phyloP scores from a whole-genome alignment of 305 asterid species.

The Caryopteris hybrid region DNA sequence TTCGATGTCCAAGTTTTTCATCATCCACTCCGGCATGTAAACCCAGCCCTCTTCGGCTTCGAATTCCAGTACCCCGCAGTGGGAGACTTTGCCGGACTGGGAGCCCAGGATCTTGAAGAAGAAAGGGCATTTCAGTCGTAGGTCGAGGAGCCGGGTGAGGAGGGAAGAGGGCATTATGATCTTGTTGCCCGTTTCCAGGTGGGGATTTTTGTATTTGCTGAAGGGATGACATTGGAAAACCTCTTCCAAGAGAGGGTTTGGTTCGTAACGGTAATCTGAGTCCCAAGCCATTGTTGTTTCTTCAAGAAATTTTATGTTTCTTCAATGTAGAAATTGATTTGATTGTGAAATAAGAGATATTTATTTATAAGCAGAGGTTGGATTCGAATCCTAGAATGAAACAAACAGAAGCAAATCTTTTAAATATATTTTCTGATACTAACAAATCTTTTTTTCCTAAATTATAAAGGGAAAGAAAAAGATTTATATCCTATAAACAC shows the following conservation, averaged over 20 bases:
- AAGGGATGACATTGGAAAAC: not conserved
- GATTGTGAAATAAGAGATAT: too few relatives aligned
- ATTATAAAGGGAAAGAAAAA: too few relatives aligned
- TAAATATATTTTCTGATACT: too few relatives aligned
- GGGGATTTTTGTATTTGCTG: not conserved
- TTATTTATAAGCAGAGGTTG: too few relatives aligned
- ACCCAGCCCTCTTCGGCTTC: slow-evolving; percentile 9
- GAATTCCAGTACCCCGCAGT: slow-evolving; percentile 20
- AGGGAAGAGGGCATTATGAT: slow-evolving; percentile 16
- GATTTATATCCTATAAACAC: too few relatives aligned
- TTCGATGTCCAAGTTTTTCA: not conserved
- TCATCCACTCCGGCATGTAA: slow-evolving; percentile 20
- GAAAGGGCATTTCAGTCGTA: not conserved
- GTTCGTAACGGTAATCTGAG: not conserved
- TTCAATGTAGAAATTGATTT: too few relatives aligned
- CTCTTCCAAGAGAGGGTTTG: not conserved
- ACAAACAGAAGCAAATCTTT: too few relatives aligned
- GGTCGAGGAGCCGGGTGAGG: not conserved
- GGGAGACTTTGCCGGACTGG: not conserved
- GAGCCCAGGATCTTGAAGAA: not conserved
- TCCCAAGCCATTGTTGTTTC: too few relatives aligned
- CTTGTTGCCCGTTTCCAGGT: slow-evolving; percentile 4
- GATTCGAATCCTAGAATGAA: too few relatives aligned
- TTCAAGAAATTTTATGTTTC: too few relatives aligned
- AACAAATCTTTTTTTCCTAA: too few relatives aligned